Base-by-base conservation (phyloP, 768 basidiomycete species). In the Podaxis sp. region DNA sequence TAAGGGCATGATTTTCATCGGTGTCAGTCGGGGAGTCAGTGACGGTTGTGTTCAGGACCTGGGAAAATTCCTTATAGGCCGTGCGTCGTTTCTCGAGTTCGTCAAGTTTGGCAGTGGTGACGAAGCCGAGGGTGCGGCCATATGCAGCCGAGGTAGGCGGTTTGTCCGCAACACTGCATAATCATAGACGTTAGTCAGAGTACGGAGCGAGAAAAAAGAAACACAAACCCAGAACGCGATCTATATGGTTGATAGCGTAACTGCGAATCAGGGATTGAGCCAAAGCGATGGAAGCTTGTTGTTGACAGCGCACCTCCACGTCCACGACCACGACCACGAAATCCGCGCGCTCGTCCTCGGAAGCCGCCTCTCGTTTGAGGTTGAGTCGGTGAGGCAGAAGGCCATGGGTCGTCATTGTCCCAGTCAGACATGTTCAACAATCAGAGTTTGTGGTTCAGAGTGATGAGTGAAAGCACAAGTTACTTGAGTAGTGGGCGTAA, bases 91-190 rank as follows among this genome's bases (percentile, higher is more conserved):
- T 79, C 58, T 79, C 77, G 37, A 81, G 68, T 58, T 81, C 78
- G 51, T 77, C 72, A 20, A 80, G 74, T 65, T 82, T 81, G 66
- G 77, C 72, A 8, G 73, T 69, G 4, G 80, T 80, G 67, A 80
- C 80, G 63, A 77, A 79, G 56, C 79, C 77, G 13, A 80, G 73
- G 7, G 60, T 44, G 30, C 51, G 60, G 46, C 52, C 51, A 22
- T 61, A 61, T 15, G 60, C 12, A 15, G 60, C 60, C 6, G 60
- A 61, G 2, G 60, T 53, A 20, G 60, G 60, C 7, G 60, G 60
- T 44, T 61, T 61, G 12, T 61, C 60, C 12, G 60, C 37, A 5
- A 54, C 60, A 28, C 52, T 61, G 38, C n/a, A n/a, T 10, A 17
- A 33, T n/a, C 11, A 4, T 12, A 53, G 17, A 8, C 3, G 2